Evolutionary conservation across 2,329 filamentous ascomycete species (phyloP).

Genomic region (Diplodia corticola): DNA sequence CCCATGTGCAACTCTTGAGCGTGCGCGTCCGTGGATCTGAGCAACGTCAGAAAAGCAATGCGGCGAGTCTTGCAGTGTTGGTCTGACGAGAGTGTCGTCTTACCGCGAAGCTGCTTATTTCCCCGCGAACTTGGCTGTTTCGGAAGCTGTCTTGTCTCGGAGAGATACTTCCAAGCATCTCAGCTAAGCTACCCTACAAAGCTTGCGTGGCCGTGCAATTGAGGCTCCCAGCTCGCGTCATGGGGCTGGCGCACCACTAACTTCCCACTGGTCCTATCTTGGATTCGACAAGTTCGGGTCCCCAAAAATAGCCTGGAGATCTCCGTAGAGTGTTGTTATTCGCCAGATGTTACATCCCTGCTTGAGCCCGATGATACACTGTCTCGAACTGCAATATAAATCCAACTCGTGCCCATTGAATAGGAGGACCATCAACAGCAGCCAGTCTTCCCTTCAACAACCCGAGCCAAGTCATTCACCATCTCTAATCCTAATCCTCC

Average conservation of each 20-base stretch:
- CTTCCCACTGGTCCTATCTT: background rate
- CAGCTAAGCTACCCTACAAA: background rate
- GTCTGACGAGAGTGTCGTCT: background rate
- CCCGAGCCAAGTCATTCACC: background rate
- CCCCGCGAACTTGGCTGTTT: background rate
- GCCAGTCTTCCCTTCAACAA: background rate
- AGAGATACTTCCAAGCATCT: background rate
- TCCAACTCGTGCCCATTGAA: background rate
- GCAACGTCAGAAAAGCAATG: background rate
- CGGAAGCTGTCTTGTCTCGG: background rate
- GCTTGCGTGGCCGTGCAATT: conserved; percentile 1
- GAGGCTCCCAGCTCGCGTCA: conserved; percentile 5
- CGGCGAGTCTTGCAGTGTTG: background rate
- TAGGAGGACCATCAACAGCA: background rate
- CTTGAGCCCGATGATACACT: no score
- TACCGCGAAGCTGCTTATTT: background rate
- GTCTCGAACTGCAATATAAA: background rate
- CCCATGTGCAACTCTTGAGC: no score
- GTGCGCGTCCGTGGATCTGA: background rate
- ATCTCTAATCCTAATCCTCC: background rate
- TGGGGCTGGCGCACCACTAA: background rate
- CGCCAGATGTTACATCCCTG: no score
- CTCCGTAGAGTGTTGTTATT: background rate
- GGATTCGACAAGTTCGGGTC: background rate
- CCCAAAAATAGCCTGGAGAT: background rate